Evolutionary conservation across 2,329 filamentous ascomycete genomes (phyloP).

Genomic region (Neofusicoccum kwambonambiense): DNA sequence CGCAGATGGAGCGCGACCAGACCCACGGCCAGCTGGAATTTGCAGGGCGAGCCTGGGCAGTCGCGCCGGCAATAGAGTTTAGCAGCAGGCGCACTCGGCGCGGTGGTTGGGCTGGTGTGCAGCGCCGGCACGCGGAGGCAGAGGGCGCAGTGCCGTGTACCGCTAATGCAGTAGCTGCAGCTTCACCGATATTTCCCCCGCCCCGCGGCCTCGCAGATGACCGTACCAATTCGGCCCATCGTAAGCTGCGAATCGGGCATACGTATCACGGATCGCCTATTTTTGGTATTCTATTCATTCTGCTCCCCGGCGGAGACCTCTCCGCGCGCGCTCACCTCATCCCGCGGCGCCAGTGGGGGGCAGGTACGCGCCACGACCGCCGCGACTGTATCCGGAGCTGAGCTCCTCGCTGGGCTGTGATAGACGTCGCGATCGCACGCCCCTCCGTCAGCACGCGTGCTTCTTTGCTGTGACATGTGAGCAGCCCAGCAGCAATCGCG

Average conservation of each 20-base stretch:
- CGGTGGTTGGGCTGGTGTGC: constrained; percentile 4
- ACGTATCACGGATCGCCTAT: neutral
- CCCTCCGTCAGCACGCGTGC: too few relatives aligned
- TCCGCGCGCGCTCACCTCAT: neutral
- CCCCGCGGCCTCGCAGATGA: neutral
- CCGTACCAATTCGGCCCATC: neutral
- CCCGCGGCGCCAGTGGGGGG: too few relatives aligned
- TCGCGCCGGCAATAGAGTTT: constrained; percentile 1
- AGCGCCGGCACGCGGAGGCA: neutral
- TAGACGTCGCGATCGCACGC: too few relatives aligned
- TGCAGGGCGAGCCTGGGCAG: neutral
- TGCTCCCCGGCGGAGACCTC: neutral
- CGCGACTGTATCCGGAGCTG: too few relatives aligned
- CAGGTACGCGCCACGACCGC: too few relatives aligned
- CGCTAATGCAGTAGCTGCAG: constrained; percentile 3
- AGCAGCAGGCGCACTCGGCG: neutral
- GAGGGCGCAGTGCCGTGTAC: constrained; percentile 1
- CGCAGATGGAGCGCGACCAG: neutral
- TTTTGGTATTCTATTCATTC: neutral
- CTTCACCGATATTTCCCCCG: constrained; percentile 11
- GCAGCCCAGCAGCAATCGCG: neutral
- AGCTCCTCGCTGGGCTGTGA: too few relatives aligned
- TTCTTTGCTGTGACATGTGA: too few relatives aligned
- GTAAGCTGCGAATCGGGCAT: neutral
- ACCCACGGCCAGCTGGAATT: neutral